These are phyloP conservation scores for Irpex sp. DNA, from an alignment of 1,284 basidiomycete genomes.

Conservation along the genomic window DNA sequence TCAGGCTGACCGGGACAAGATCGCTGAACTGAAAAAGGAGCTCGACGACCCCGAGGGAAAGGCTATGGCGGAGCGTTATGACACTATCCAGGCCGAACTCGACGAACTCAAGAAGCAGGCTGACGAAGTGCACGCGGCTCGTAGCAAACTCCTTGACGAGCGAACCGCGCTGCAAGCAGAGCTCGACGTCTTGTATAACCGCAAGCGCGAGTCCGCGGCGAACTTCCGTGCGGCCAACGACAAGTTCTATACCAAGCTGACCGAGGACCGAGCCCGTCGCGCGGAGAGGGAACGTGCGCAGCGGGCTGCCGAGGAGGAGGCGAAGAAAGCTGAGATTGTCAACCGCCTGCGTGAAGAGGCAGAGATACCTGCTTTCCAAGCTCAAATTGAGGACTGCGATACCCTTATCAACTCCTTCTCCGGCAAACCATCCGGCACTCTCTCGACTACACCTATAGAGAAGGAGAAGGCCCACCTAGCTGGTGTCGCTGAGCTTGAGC, in stretches of 20 bases:
- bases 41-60: slow-evolving; percentile 91
- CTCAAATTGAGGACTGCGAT: slow-evolving; percentile 95
- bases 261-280: slow-evolving; percentile 81
- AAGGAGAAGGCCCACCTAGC: slow-evolving; percentile 44
- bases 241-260: slow-evolving; percentile 73
- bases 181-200: slow-evolving; percentile 69
- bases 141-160: slow-evolving; percentile 85
- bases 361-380: slow-evolving; percentile 83
- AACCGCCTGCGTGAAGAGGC: slow-evolving; percentile 89
- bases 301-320: slow-evolving; percentile 77
- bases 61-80: slow-evolving; percentile 78
- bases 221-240: slow-evolving; percentile 80
- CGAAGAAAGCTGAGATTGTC: slow-evolving; percentile 79
- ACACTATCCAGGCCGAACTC: slow-evolving; percentile 81
- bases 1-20: slow-evolving; percentile 68
- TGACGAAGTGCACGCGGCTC: slow-evolving; percentile 80
- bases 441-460: slow-evolving; percentile 31
- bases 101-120: slow-evolving; percentile 83
- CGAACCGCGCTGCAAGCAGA: slow-evolving; percentile 71
- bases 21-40: slow-evolving; percentile 81
- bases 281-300: slow-evolving; percentile 78
- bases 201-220: slow-evolving; percentile 73
- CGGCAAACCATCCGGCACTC: slow-evolving; percentile 58
- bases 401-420: slow-evolving; percentile 90
- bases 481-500: slow-evolving; percentile 79